These are phyloP conservation scores for Cenococcum geophilum DNA, from an alignment of 495 filamentous ascomycete genomes.

Conservation along the genomic window DNA sequence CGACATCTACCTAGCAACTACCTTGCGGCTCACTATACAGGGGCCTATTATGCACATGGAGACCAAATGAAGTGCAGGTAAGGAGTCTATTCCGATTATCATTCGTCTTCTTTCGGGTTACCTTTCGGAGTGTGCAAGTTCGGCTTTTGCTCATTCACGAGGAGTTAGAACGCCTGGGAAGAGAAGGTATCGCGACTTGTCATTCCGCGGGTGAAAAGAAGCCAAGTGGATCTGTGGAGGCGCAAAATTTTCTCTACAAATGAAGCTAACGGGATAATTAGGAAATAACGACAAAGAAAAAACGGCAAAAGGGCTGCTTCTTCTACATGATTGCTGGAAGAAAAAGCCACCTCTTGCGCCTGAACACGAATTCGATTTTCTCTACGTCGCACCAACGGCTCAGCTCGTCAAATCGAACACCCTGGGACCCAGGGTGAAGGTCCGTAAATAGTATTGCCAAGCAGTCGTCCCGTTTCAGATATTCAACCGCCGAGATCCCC, in stretches of 20 bases:
- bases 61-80: background rate
- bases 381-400: background rate
- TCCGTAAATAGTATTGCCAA: background rate
- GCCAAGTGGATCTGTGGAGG: background rate
- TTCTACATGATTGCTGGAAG: conserved; percentile 7
- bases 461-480: too few relatives aligned
- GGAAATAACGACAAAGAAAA: conserved; percentile 4
- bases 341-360: background rate
- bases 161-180: background rate
- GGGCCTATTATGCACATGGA: background rate
- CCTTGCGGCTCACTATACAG: background rate
- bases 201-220: background rate
- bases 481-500: background rate
- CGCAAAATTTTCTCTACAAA: conserved; percentile 2
- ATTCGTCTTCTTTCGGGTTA: background rate
- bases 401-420: background rate
- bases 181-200: background rate
- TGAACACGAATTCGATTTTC: background rate
- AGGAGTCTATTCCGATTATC: background rate
- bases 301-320: background rate
- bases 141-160: background rate
- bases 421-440: background rate
- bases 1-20: background rate
- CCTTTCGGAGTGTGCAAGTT: background rate
- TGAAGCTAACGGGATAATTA: conserved; percentile 4